These are phyloP conservation scores for Parathielavia appendiculata DNA, from an alignment of 495 filamentous ascomycete genomes.

Conservation along the genomic window DNA sequence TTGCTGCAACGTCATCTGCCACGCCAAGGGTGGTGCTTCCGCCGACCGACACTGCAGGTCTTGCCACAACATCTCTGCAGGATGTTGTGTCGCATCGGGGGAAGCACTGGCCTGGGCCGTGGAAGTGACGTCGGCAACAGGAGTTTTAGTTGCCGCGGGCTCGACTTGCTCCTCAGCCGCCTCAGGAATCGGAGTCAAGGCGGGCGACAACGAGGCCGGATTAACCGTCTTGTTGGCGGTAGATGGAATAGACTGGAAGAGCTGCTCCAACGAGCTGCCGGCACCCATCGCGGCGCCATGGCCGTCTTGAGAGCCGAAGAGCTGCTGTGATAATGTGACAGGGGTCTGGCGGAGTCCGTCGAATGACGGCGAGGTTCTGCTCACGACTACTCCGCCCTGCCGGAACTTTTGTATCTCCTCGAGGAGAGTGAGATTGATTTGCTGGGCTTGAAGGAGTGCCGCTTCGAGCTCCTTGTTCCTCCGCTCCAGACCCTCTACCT, in stretches of 20 bases:
- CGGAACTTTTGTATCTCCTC: slow-evolving; percentile 61
- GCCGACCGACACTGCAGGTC: slow-evolving; percentile 99
- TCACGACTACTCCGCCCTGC: slow-evolving; percentile 46
- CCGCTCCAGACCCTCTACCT: slow-evolving; percentile 83
- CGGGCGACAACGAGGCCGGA: slow-evolving; percentile 50
- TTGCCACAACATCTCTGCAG: slow-evolving; percentile 97
- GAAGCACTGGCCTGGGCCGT: slow-evolving; percentile 49
- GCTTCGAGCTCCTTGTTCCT: slow-evolving; percentile 67
- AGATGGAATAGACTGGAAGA: slow-evolving; percentile 32
- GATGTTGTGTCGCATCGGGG: slow-evolving; percentile 98
- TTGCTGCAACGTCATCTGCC: slow-evolving; percentile 52
- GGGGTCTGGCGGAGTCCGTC: slow-evolving; percentile 41
- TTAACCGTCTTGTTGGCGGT: slow-evolving; percentile 45
- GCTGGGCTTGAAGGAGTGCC: slow-evolving; percentile 57
- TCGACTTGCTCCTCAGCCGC: slow-evolving; percentile 24
- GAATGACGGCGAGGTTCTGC: slow-evolving; percentile 18
- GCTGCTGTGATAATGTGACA: slow-evolving; percentile 47
- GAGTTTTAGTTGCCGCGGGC: slow-evolving; percentile 19
- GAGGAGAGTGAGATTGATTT: slow-evolving; percentile 58
- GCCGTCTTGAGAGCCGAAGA: slow-evolving; percentile 45
- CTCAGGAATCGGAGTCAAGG: slow-evolving; percentile 44
- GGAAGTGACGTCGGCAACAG: slow-evolving; percentile 27
- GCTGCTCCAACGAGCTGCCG: slow-evolving; percentile 32
- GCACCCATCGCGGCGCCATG: slow-evolving; percentile 21
- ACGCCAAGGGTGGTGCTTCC: slow-evolving; percentile 50